A percentile compares a stretch with the other conserved stretches of the same genome.
Conservation (phyloP, 225 moss, liverwort and hornwort species). For the Bryum argenteum region DNA sequence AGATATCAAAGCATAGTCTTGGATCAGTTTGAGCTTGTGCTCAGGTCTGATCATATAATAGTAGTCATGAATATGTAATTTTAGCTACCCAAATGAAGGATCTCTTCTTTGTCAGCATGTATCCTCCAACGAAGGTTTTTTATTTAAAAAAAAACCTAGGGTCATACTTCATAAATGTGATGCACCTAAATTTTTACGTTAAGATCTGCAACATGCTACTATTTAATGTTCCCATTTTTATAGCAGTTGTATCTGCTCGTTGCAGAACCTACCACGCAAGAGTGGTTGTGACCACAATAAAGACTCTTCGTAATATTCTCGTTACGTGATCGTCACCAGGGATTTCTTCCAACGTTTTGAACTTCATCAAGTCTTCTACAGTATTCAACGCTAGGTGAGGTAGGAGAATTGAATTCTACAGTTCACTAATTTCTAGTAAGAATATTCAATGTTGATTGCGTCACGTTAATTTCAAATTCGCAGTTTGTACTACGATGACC, state of each 20-base stretch:
- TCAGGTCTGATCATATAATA: not conserved
- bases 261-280: not conserved
- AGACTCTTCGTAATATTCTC: conserved; percentile 4
- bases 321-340: conserved; percentile 1
- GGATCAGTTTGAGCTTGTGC: not conserved
- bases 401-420: not conserved
- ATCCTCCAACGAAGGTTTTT: conserved; percentile 1
- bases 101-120: conserved; percentile 33
- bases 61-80: not conserved
- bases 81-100: conserved; percentile 10
- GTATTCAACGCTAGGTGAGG: conserved; percentile 10
- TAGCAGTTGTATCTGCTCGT: conserved; percentile 10
- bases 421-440: not conserved
- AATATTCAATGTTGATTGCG: not conserved
- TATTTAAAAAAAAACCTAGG: conserved; percentile 7
- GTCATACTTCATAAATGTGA: conserved; percentile 9
- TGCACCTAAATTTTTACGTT: not conserved
- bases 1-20: not conserved
- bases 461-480: not conserved
- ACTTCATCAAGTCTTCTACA: conserved; percentile 3
- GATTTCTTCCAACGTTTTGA: not conserved
- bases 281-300: conserved; percentile 1
- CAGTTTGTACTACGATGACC: too few species aligned
- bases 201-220: not conserved
- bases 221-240: not conserved